Conservation (phyloP, 331 rosid genomes). For the Quercus lobata region DNA sequence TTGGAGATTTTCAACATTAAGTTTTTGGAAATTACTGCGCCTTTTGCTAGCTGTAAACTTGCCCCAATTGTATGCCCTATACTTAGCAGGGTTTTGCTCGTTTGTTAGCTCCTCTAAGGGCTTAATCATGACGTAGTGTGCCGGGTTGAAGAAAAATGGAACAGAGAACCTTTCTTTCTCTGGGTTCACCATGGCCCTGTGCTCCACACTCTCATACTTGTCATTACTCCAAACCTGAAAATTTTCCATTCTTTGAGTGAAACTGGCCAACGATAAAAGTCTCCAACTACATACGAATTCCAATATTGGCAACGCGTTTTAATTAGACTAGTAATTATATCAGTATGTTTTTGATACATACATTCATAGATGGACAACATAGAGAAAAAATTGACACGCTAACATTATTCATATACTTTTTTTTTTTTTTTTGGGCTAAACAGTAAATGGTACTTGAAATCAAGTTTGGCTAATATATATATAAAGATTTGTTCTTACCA, state of each 20-base stretch:
- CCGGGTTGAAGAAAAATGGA: conserved; percentile 54
- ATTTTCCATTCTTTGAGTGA: neutral
- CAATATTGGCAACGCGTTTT: no score
- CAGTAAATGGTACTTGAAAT: no score
- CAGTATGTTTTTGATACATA: no score
- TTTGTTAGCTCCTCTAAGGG: conserved; percentile 54
- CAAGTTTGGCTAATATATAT: neutral
- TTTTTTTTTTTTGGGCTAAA: no score
- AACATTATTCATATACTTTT: no score
- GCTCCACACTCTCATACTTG: conserved; percentile 61
- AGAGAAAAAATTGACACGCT: neutral
- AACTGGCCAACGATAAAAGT: neutral
- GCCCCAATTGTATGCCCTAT: conserved; percentile 51
- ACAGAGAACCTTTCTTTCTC: conserved; percentile 53
- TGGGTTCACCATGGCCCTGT: conserved; percentile 51
- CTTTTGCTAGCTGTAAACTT: conserved; percentile 33
- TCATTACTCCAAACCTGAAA: conserved; percentile 76
- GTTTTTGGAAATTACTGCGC: conserved; percentile 42
- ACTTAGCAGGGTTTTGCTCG: conserved; percentile 42
- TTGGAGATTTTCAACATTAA: conserved; percentile 49
- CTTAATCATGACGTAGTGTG: conserved; percentile 46
- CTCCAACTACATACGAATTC: neutral
- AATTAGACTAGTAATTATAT: no score
- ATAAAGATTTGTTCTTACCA: no score
- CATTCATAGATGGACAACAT: no score